Base-by-base conservation (phyloP, 768 basidiomycete species). In the Trametes gibbosa region DNA sequence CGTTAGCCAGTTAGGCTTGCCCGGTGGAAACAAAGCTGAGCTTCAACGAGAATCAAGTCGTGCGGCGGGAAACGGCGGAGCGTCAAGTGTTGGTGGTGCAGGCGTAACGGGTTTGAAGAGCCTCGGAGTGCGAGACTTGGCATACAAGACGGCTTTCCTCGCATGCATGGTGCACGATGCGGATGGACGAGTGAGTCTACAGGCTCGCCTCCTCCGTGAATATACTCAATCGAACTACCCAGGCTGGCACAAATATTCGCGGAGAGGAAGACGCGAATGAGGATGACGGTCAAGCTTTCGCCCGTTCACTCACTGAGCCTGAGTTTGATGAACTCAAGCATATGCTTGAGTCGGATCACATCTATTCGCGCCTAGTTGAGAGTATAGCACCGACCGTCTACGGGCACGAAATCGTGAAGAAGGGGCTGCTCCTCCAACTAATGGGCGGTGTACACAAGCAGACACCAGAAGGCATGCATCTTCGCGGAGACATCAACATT, bases 361-460 rank as follows among this genome's bases (percentile, higher is more conserved):
- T 99, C 65, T 99, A 98, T 72, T 86, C 90, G 24, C 86, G 96
- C 8, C 78, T 98, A 5, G 96, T 98, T 23, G 86, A 89, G 68
- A 94, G 91, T 68, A 96, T 98, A 61, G 97, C 97, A 0, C 97
- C 97, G 2, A 98, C 97, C 0, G 96, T 99, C 1, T 98, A 98
- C 67, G 97, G 97, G 1, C 97, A 98, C 70, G 97, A 99, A 69
- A 95, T 98, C 50, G 95, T 98, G 66, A 98, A 99, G 79, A 99
- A 99, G 71, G 97, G 97, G 13, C 79, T 99, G 34, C 76, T 98
- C 23, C 78, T 99, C 17, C 97, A 98, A 70, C 82, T 99, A 24
- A 96, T 99, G 94, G 95, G 97, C 23, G 97, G 97, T 23, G 96
- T 98, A 4, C 96, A 98, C 76, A 99, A 99, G 72, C 85, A 94